Evolutionary conservation across 1,284 basidiomycete genomes (phyloP).

Genomic region (Pascua sp.): DNA sequence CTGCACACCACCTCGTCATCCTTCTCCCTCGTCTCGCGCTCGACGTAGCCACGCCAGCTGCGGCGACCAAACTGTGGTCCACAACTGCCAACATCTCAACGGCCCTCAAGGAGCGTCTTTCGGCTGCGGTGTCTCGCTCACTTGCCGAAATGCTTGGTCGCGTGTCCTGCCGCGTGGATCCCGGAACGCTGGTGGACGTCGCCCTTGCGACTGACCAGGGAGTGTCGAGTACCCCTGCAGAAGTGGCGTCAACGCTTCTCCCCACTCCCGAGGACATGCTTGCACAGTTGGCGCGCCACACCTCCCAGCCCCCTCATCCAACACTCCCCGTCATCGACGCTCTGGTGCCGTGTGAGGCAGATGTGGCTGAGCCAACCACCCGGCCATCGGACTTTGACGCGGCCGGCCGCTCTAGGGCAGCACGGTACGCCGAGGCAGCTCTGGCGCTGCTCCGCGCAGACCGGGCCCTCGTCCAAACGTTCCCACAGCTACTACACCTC

Average conservation of each 20-base stretch:
- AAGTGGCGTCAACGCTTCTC: slow-evolving; percentile 23
- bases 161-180: slow-evolving; percentile 29
- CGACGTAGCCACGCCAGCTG: neutral
- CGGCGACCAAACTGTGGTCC: slow-evolving; percentile 24
- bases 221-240: slow-evolving; percentile 9
- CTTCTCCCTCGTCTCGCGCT: slow-evolving; percentile 27
- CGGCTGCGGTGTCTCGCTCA: slow-evolving; percentile 20
- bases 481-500: slow-evolving; percentile 25
- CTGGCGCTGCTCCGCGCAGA: slow-evolving; percentile 62
- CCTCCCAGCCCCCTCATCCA: slow-evolving; percentile 54
- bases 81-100: slow-evolving; percentile 5
- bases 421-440: slow-evolving; percentile 62
- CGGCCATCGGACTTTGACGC: slow-evolving; percentile 48
- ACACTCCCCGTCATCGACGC: slow-evolving; percentile 64
- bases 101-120: slow-evolving; percentile 18
- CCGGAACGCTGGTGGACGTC: slow-evolving; percentile 35
- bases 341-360: slow-evolving; percentile 39
- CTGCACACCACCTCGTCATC: slow-evolving; percentile 35
- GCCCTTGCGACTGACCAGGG: slow-evolving; percentile 31
- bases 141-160: slow-evolving; percentile 25
- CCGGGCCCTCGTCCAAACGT: slow-evolving; percentile 57
- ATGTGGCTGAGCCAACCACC: slow-evolving; percentile 2
- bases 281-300: slow-evolving; percentile 19
- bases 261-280: slow-evolving; percentile 21
- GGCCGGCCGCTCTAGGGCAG: slow-evolving; percentile 54